Conservation (phyloP, 352 stramenopile species). For the Aphanomyces euteiches region DNA sequence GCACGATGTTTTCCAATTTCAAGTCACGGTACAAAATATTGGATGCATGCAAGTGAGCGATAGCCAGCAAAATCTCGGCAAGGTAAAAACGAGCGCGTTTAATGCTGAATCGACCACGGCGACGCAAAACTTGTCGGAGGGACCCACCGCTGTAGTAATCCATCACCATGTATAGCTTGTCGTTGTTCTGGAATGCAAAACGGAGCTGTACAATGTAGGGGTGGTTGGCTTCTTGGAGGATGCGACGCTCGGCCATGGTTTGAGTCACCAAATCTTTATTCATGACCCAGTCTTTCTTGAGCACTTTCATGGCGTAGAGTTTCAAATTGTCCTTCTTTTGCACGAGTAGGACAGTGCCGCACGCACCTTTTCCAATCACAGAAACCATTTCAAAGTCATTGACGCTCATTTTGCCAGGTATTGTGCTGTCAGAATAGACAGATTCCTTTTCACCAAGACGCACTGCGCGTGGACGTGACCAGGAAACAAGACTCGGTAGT, state of each 20-base stretch:
- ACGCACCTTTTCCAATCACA: constrained; percentile 65
- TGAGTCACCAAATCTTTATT: constrained; percentile 74
- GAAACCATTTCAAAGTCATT: constrained; percentile 75
- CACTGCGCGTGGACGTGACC: constrained; percentile 58
- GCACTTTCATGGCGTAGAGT: constrained; percentile 71
- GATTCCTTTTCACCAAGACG: constrained; percentile 66
- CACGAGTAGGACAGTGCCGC: constrained; percentile 64
- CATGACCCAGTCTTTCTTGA: constrained; percentile 81
- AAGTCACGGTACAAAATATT: constrained; percentile 74
- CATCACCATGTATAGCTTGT: constrained; percentile 83
- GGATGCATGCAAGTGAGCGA: constrained; percentile 53
- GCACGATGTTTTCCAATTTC: constrained; percentile 75
- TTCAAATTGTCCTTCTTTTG: constrained; percentile 64
- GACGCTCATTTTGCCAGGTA: constrained; percentile 67
- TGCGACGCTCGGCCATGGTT: constrained; percentile 72
- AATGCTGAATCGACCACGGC: constrained; percentile 63
- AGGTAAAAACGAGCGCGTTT: constrained; percentile 67
- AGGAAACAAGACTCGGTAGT: constrained; percentile 63
- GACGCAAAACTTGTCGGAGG: constrained; percentile 59
- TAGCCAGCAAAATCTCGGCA: constrained; percentile 57
- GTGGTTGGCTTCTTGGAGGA: constrained; percentile 68
- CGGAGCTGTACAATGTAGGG: constrained; percentile 73
- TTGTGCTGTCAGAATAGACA: constrained; percentile 57
- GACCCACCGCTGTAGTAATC: constrained; percentile 74
- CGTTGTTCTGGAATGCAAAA: constrained; percentile 74